Percentiles rank a stretch among this genome's conserved stretches.
phyloP scores from a whole-genome alignment of 2,329 filamentous ascomycete genomes.

The Pyrenophora teres region DNA sequence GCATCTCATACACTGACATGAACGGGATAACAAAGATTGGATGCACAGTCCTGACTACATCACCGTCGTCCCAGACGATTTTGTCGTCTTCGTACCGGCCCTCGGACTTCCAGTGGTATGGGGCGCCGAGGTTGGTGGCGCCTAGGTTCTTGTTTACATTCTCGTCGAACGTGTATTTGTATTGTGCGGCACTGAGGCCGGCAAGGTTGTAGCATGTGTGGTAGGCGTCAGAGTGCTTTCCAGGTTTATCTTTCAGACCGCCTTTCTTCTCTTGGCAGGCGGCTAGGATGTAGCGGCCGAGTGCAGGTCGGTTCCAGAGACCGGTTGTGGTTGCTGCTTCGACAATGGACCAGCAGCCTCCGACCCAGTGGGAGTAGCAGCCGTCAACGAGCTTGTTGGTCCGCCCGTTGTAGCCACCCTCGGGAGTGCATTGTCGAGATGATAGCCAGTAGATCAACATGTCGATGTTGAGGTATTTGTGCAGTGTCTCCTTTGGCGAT shows the following conservation, averaged over 20 bases:
- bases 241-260: slow-evolving; percentile 90
- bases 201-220: slow-evolving; percentile 91
- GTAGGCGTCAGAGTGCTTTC: slow-evolving; percentile 84
- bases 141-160: slow-evolving; percentile 38
- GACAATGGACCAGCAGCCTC: slow-evolving; percentile 89
- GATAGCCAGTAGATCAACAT: slow-evolving; percentile 85
- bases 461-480: slow-evolving; percentile 76
- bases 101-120: slow-evolving; percentile 53
- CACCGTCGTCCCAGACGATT: slow-evolving; percentile 68
- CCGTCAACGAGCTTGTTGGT: slow-evolving; percentile 98
- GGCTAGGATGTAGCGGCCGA: slow-evolving; percentile 85
- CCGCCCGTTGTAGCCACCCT: slow-evolving; percentile 89
- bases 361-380: slow-evolving; percentile 98
- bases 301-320: slow-evolving; percentile 79
- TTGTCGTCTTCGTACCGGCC: slow-evolving; percentile 56
- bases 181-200: slow-evolving; percentile 81
- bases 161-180: slow-evolving; percentile 59
- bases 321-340: slow-evolving; percentile 67
- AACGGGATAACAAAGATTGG: slow-evolving; percentile 86
- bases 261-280: slow-evolving; percentile 83
- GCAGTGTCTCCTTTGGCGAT: slow-evolving; percentile 73
- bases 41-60: slow-evolving; percentile 73
- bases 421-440: slow-evolving; percentile 83
- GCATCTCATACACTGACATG: slow-evolving; percentile 66
- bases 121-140: slow-evolving; percentile 41